phyloP scores from a whole-genome alignment of 352 stramenopile genomes.

The Blastocystis sp. region DNA sequence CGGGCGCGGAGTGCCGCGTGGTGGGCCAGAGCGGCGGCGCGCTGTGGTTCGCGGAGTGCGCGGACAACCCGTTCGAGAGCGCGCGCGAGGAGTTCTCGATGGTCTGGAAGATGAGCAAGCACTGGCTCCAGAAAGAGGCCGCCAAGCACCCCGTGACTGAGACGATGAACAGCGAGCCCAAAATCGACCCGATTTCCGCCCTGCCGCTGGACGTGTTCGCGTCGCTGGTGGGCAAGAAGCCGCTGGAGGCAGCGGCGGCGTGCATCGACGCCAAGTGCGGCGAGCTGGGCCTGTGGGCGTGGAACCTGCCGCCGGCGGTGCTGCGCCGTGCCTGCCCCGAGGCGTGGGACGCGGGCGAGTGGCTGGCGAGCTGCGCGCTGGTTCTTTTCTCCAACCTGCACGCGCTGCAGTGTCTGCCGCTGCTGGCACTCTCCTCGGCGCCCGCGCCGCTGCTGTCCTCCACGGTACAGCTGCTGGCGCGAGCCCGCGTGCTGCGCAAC shows the following conservation, averaged over 20 bases:
- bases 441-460: neutral
- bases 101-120: conserved; percentile 4
- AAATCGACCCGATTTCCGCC: neutral
- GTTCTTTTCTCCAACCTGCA: conserved; percentile 20
- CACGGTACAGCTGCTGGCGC: conserved; percentile 6
- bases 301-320: conserved; percentile 29
- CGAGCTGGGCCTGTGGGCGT: conserved; percentile 4
- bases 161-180: neutral
- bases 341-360: neutral
- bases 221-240: neutral
- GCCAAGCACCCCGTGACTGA: too few relatives aligned
- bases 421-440: neutral
- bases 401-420: neutral
- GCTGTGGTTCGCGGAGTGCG: neutral
- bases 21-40: conserved; percentile 4
- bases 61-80: conserved; percentile 42
- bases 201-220: neutral
- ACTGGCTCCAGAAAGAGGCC: neutral
- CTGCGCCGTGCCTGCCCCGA: neutral
- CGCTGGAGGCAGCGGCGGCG: neutral
- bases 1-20: neutral
- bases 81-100: conserved; percentile 20
- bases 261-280: conserved; percentile 1
- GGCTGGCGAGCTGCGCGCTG: neutral
- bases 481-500: neutral